Percentiles rank a stretch among this genome's conserved stretches.
phyloP scores from a whole-genome alignment of 2,329 filamentous ascomycete genomes.

The Ciborinia camelliae region DNA sequence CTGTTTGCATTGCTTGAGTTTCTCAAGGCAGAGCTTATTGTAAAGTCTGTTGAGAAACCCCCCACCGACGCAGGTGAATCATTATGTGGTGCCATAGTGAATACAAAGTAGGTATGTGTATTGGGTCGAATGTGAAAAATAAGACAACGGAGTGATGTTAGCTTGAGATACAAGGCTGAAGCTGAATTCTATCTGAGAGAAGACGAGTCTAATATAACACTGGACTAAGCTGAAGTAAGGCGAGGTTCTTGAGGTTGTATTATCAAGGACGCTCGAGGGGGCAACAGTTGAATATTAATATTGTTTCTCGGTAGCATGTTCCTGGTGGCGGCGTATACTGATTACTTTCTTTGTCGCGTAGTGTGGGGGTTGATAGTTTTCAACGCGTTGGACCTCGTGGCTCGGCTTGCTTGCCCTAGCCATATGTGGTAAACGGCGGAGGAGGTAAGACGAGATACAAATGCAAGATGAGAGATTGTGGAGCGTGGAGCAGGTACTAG shows the following conservation, averaged over 20 bases:
- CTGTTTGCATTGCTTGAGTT: constrained; percentile 29
- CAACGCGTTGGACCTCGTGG: constrained; percentile 28
- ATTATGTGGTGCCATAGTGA: constrained; percentile 47
- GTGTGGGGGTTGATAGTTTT: constrained; percentile 25
- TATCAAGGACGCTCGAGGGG: neutral
- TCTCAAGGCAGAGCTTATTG: constrained; percentile 26
- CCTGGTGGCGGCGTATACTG: constrained; percentile 16
- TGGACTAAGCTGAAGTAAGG: neutral
- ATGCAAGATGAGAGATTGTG: constrained; percentile 19
- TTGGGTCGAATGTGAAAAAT: neutral
- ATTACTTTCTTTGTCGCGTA: constrained; percentile 11
- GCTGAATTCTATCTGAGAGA: constrained; percentile 1
- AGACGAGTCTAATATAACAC: neutral
- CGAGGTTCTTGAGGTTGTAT: neutral
- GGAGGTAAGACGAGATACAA: neutral
- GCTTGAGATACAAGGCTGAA: neutral
- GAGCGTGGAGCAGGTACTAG: constrained; percentile 10
- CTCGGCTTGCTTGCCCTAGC: constrained; percentile 21
- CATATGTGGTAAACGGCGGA: constrained; percentile 4
- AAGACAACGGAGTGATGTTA: neutral
- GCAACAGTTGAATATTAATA: constrained; percentile 15
- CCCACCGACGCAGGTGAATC: constrained; percentile 47
- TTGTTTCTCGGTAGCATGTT: constrained; percentile 12
- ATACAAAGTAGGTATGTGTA: neutral
- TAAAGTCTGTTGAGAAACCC: constrained; percentile 45